Conservation (phyloP, 2,329 filamentous ascomycete genomes). For the Ceratocystis alfenasii region DNA sequence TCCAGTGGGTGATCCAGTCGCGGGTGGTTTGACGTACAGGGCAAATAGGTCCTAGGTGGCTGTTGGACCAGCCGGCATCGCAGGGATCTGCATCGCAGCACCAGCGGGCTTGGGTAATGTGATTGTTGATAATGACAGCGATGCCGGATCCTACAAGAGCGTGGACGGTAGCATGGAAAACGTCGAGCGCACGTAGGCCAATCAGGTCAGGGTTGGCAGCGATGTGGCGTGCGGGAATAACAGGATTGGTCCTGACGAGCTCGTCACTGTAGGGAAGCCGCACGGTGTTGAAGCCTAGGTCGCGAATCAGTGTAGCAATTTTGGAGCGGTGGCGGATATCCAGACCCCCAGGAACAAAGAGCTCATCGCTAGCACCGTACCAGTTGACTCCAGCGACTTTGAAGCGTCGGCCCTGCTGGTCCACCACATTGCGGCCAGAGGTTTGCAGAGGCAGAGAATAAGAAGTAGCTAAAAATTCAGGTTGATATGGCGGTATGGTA, state of each 20-base stretch:
- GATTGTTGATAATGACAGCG: slow-evolving; percentile 57
- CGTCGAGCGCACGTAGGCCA: slow-evolving; percentile 45
- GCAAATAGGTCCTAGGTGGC: slow-evolving; percentile 49
- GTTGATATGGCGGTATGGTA: slow-evolving; percentile 36
- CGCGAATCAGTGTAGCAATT: slow-evolving; percentile 48
- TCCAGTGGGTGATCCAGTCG: slow-evolving; percentile 56
- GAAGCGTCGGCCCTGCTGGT: slow-evolving; percentile 43
- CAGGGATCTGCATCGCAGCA: slow-evolving; percentile 58
- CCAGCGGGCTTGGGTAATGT: slow-evolving; percentile 58
- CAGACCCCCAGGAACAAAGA: slow-evolving; percentile 52
- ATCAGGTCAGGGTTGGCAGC: slow-evolving; percentile 49
- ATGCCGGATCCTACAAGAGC: slow-evolving; percentile 50
- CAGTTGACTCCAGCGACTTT: slow-evolving; percentile 56
- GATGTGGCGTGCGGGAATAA: slow-evolving; percentile 38
- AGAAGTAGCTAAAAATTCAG: slow-evolving; percentile 33
- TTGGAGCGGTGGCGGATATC: slow-evolving; percentile 49
- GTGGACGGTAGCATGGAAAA: slow-evolving; percentile 47
- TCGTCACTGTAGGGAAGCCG: slow-evolving; percentile 58
- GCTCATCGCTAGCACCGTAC: slow-evolving; percentile 58
- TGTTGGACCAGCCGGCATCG: slow-evolving; percentile 55
- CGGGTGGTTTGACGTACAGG: slow-evolving; percentile 51
- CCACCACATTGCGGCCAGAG: slow-evolving; percentile 48
- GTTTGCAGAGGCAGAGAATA: slow-evolving; percentile 49
- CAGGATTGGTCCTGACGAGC: slow-evolving; percentile 46
- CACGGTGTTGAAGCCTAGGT: slow-evolving; percentile 58